A percentile compares a stretch with the other conserved stretches of the same genome.
Evolutionary conservation across 1,139 yeast genomes (phyloP).

Genomic region (Barnettozyma hawaiiensis): DNA sequence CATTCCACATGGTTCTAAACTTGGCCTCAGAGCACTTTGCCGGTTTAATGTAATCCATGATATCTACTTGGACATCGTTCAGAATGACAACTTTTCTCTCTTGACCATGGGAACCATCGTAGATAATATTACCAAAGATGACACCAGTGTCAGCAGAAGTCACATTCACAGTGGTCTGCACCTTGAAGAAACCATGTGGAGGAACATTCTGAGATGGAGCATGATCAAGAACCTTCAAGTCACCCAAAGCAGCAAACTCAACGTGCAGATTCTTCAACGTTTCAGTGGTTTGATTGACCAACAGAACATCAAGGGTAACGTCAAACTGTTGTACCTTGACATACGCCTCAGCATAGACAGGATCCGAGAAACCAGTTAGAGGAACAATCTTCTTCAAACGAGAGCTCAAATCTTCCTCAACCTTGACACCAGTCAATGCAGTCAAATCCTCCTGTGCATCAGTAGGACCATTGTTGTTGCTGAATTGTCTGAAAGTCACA

Average conservation of each 20-base stretch:
- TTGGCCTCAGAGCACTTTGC: constrained; percentile 82
- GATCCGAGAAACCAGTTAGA: constrained; percentile 95
- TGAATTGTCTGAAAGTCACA: constrained; percentile 77
- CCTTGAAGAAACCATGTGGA: constrained; percentile 91
- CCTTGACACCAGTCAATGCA: constrained; percentile 42
- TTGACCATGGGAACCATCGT: constrained; percentile 92
- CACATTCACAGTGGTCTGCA: constrained; percentile 86
- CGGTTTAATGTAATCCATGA: constrained; percentile 96
- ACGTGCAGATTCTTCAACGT: constrained; percentile 89
- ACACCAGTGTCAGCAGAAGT: constrained; percentile 97
- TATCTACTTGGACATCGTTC: constrained; percentile 92
- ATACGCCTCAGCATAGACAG: constrained; percentile 96
- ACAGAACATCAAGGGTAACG: constrained; percentile 85
- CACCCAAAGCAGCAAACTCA: constrained; percentile 96
- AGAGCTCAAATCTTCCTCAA: constrained; percentile 61
- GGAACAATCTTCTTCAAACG: constrained; percentile 85
- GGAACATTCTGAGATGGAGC: constrained; percentile 93
- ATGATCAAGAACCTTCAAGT: constrained; percentile 87
- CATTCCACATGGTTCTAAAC: constrained; percentile 98
- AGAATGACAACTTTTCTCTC: constrained; percentile 87
- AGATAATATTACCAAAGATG: constrained; percentile 93
- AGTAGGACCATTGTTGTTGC: constrained; percentile 37
- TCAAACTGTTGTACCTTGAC: constrained; percentile 94
- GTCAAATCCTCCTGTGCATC: constrained; percentile 45
- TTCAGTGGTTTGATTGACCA: constrained; percentile 90